Percentiles rank a stretch among this genome's conserved stretches.
Conservation (phyloP, 257 asterid species). For the Lavandula angustifolia region DNA sequence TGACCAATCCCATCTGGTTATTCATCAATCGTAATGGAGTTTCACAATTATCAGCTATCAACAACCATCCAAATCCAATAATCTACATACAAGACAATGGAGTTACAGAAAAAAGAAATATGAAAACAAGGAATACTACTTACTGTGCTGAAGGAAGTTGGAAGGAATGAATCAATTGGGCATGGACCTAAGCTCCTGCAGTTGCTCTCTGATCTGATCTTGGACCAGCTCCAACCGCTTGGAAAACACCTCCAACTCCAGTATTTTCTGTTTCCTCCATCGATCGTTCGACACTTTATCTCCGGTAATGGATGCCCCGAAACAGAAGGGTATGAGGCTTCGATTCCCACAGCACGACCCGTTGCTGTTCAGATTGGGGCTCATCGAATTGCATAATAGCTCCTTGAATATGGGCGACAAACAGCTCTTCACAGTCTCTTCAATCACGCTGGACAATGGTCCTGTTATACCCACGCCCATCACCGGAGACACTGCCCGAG, state of each 20-base stretch:
- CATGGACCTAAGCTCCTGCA: slow-evolving; percentile 87
- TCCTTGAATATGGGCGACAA: slow-evolving; percentile 84
- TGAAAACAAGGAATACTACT: slow-evolving; percentile 33
- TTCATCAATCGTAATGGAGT: slow-evolving; percentile 53
- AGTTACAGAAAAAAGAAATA: not conserved
- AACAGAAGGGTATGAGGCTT: slow-evolving; percentile 58
- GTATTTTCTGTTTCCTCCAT: slow-evolving; percentile 94
- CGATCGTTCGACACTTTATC: slow-evolving; percentile 58
- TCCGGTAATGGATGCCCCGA: slow-evolving; percentile 46
- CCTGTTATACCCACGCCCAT: slow-evolving; percentile 38
- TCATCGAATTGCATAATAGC: slow-evolving; percentile 52
- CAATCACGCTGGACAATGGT: slow-evolving; percentile 56
- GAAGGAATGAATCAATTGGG: slow-evolving; percentile 46
- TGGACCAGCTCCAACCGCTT: slow-evolving; percentile 93
- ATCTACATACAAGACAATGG: slow-evolving; percentile 37
- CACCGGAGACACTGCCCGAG: slow-evolving; percentile 38
- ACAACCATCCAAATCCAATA: slow-evolving; percentile 39
- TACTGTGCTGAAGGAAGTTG: slow-evolving; percentile 32
- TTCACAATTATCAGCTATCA: slow-evolving; percentile 36
- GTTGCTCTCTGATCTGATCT: slow-evolving; percentile 79
- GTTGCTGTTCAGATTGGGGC: not conserved
- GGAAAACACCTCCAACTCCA: slow-evolving; percentile 91
- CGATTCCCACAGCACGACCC: slow-evolving; percentile 41
- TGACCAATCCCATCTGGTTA: slow-evolving; percentile 46
- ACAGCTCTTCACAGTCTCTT: slow-evolving; percentile 90